These are phyloP conservation scores for Paraglomus occultum DNA, from an alignment of 192 early-diverging fungal species.

Conservation along the genomic window DNA sequence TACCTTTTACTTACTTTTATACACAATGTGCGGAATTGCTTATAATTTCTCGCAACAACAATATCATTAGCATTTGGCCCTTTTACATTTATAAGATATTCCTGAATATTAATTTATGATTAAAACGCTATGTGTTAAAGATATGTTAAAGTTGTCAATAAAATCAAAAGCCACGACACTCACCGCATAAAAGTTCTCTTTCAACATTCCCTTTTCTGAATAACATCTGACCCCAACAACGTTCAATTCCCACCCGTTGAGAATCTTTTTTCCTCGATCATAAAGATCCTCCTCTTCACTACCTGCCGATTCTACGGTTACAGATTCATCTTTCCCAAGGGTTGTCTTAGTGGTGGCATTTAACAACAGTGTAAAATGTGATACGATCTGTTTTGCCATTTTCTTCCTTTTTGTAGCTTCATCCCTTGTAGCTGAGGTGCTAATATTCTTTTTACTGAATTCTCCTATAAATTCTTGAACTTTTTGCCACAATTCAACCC, in stretches of 20 bases:
- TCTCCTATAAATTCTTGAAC: constrained; percentile 47
- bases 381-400: constrained; percentile 37
- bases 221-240: constrained; percentile 43
- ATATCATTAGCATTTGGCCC: constrained; percentile 28
- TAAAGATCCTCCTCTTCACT: not conserved
- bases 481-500: constrained; percentile 48
- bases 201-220: constrained; percentile 40
- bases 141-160: not conserved
- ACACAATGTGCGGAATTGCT: constrained; percentile 45
- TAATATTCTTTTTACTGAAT: constrained; percentile 42
- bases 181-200: constrained; percentile 44
- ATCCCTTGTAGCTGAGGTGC: constrained; percentile 26
- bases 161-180: constrained; percentile 11
- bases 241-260: constrained; percentile 45
- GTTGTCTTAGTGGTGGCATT: constrained; percentile 35
- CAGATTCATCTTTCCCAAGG: constrained; percentile 30
- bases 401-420: constrained; percentile 31
- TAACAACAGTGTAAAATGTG: constrained; percentile 32
- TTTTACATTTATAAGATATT: constrained; percentile 44
- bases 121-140: not conserved
- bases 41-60: constrained; percentile 45
- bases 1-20: constrained; percentile 34
- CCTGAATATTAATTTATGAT: constrained; percentile 26
- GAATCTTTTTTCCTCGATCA: constrained; percentile 4
- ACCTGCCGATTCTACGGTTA: constrained; percentile 13